A percentile compares a stretch with the other conserved stretches of the same genome.
Conservation (phyloP, 371 early-diverging fungal species). For the Mucor plumbeus region DNA sequence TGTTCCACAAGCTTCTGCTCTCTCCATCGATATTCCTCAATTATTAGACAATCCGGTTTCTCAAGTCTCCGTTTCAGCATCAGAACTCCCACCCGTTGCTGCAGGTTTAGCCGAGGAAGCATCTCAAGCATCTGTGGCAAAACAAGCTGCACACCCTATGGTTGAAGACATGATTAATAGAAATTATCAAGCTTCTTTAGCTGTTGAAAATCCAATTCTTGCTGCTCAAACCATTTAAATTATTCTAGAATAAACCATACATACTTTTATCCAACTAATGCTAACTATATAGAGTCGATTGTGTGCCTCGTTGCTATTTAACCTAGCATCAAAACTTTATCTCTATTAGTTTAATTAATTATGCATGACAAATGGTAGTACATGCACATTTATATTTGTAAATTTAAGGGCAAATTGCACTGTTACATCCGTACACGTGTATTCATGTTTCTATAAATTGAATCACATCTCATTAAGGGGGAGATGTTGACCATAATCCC, state of each 20-base stretch:
- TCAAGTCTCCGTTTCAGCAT: not conserved
- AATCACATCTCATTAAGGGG: no score
- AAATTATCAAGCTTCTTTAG: not conserved
- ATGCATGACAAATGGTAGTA: no score
- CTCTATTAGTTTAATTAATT: no score
- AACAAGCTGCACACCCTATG: constrained; percentile 1
- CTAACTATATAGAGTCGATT: no score
- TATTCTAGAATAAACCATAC: not conserved
- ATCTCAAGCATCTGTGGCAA: constrained; percentile 2
- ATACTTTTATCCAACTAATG: no score
- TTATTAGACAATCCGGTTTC: not conserved
- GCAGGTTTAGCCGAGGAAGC: constrained; percentile 2
- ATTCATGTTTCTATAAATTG: no score
- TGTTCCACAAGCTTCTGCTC: not conserved
- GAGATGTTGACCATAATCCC: no score
- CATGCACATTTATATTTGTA: no score
- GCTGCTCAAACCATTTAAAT: constrained; percentile 1
- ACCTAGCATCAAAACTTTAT: no score
- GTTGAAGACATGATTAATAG: not conserved
- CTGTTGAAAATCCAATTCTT: not conserved
- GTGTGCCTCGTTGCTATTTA: no score
- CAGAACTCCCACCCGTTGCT: not conserved
- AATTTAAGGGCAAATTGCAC: no score
- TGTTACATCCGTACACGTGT: no score
- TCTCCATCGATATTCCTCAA: not conserved